Conservation (phyloP, 129 eudicot species). For the Cynara cardunculus region DNA sequence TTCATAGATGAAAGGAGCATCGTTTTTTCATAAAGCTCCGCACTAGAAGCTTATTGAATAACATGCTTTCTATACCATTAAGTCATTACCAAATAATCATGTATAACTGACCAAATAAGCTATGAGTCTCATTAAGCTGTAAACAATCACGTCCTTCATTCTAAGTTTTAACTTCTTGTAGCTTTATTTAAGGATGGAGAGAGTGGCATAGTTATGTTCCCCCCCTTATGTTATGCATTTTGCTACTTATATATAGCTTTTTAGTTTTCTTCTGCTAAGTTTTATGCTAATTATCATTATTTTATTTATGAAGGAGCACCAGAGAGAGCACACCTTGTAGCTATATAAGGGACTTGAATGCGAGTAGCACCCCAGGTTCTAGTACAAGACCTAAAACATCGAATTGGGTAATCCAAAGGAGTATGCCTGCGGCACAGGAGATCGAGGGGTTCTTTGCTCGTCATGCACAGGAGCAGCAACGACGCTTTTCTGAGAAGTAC, state of each 20-base stretch:
- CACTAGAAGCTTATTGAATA: too few relatives aligned
- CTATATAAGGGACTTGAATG: slow-evolving; percentile 56
- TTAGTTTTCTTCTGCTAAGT: neutral
- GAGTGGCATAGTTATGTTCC: neutral
- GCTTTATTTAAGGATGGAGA: neutral
- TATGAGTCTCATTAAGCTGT: too few relatives aligned
- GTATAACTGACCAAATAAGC: too few relatives aligned
- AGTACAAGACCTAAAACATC: slow-evolving; percentile 48
- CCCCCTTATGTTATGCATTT: neutral
- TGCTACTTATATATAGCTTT: neutral
- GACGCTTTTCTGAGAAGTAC: slow-evolving; percentile 68
- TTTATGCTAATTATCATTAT: neutral
- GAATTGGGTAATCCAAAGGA: slow-evolving; percentile 33
- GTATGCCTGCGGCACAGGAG: slow-evolving; percentile 66
- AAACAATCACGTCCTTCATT: neutral
- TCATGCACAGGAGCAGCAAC: slow-evolving; percentile 65
- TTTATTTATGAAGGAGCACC: slow-evolving; percentile 51
- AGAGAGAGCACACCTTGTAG: slow-evolving; percentile 96
- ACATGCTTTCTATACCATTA: too few relatives aligned
- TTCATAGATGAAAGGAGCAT: too few relatives aligned
- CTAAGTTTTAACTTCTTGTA: neutral
- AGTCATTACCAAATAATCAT: too few relatives aligned
- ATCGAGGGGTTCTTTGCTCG: slow-evolving; percentile 67
- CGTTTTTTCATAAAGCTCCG: too few relatives aligned
- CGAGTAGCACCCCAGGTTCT: slow-evolving; percentile 58